Conservation (phyloP, 2,329 filamentous ascomycete species). For the Westerdykella aurantiaca region DNA sequence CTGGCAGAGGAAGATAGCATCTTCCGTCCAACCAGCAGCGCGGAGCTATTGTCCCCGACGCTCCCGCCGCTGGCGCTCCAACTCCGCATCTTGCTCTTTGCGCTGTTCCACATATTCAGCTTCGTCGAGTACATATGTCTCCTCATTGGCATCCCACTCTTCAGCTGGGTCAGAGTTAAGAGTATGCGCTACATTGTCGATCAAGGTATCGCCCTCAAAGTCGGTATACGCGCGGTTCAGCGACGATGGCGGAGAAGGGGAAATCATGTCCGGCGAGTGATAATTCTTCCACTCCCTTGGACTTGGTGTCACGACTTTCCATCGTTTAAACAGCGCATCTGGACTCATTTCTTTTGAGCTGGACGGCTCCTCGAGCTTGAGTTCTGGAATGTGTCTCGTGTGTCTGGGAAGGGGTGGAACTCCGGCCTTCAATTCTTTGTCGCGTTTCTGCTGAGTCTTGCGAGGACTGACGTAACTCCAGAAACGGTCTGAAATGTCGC, state of each 20-base stretch:
- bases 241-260: conserved; percentile 29
- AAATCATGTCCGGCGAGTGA: conserved; percentile 7
- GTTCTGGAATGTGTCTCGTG: neutral
- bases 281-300: conserved; percentile 1
- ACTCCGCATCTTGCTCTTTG: conserved; percentile 18
- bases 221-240: conserved; percentile 17
- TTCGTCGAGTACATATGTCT: conserved; percentile 32
- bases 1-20: conserved; percentile 49
- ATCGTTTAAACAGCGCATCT: conserved; percentile 17
- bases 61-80: conserved; percentile 20
- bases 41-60: conserved; percentile 33
- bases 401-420: conserved; percentile 9
- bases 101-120: conserved; percentile 21
- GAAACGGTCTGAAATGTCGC: conserved; percentile 32
- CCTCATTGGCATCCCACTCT: conserved; percentile 34
- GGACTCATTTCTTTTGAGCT: conserved; percentile 28
- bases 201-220: conserved; percentile 28
- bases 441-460: conserved; percentile 32
- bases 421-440: conserved; percentile 36
- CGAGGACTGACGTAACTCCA: conserved; percentile 41
- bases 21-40: conserved; percentile 45
- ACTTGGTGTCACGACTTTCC: conserved; percentile 20
- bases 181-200: conserved; percentile 12
- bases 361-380: neutral
- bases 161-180: conserved; percentile 8